phyloP scores from a whole-genome alignment of 1,284 basidiomycete genomes.

The Abortiporus biennis region DNA sequence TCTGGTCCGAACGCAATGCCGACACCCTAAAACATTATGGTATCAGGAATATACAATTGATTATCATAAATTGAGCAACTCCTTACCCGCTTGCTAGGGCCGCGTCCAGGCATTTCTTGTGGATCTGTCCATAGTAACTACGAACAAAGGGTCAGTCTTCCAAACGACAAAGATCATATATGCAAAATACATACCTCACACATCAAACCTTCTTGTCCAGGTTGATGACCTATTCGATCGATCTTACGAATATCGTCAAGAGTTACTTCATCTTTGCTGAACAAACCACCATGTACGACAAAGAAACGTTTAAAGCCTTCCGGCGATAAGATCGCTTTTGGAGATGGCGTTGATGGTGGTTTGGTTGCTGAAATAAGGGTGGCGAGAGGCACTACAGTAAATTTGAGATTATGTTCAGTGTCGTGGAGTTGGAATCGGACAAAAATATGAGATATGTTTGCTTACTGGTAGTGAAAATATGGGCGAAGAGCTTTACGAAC shows the following conservation, averaged over 20 bases:
- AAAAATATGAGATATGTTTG: slow-evolving; percentile 12
- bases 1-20: slow-evolving; percentile 96
- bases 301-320: slow-evolving; percentile 88
- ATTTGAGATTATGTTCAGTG: slow-evolving; percentile 3
- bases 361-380: slow-evolving; percentile 78
- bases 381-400: slow-evolving; percentile 74
- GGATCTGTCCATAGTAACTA: slow-evolving; percentile 93
- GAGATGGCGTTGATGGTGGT: slow-evolving; percentile 37
- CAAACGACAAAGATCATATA: slow-evolving; percentile 5
- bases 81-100: slow-evolving; percentile 89
- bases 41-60: background rate
- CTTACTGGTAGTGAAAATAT: slow-evolving; percentile 86
- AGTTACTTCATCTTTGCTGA: slow-evolving; percentile 91
- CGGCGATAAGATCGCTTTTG: slow-evolving; percentile 69
- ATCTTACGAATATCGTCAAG: slow-evolving; percentile 90
- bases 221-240: slow-evolving; percentile 84
- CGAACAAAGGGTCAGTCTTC: slow-evolving; percentile 18
- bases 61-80: background rate
- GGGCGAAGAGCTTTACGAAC: slow-evolving; percentile 73
- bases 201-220: slow-evolving; percentile 94
- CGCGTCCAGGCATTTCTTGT: slow-evolving; percentile 85
- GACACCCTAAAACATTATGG: slow-evolving; percentile 58
- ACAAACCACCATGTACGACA: slow-evolving; percentile 94
- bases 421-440: background rate
- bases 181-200: slow-evolving; percentile 43